Evolutionary conservation across 495 filamentous ascomycete genomes (phyloP).

Genomic region (Mycothermus thermophilus): DNA sequence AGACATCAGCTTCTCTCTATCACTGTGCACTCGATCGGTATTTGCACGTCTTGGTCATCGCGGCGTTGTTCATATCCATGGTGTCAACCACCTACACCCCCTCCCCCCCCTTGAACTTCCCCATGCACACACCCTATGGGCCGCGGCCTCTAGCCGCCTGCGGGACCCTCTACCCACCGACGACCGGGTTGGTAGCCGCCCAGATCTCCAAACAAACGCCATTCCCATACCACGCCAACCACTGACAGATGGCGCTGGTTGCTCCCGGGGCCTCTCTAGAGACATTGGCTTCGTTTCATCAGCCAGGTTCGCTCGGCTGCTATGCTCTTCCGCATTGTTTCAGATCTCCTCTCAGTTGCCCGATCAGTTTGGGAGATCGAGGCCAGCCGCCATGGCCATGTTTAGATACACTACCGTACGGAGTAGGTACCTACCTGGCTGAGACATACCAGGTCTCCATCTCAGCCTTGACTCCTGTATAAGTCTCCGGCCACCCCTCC

Average conservation of each 20-base stretch:
- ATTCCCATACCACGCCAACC: conserved; percentile 30
- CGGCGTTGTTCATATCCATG: too few relatives aligned
- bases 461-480: conserved; percentile 14
- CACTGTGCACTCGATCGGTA: too few relatives aligned
- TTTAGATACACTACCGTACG: too few relatives aligned
- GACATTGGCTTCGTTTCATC: conserved; percentile 37
- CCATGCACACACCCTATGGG: conserved; percentile 3
- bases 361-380: conserved; percentile 5
- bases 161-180: too few relatives aligned
- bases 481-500: conserved; percentile 20
- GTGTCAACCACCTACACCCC: too few relatives aligned
- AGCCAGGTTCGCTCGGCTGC: conserved; percentile 19
- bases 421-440: conserved; percentile 7
- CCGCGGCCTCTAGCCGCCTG: conserved; percentile 14
- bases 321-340: conserved; percentile 26
- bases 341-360: conserved; percentile 20
- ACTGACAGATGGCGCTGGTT: conserved; percentile 30
- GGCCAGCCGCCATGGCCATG: conserved; percentile 5
- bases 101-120: conserved; percentile 2
- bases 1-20: too few relatives aligned
- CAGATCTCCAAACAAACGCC: conserved; percentile 35
- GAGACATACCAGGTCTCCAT: conserved; percentile 12
- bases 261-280: conserved; percentile 31
- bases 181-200: too few relatives aligned
- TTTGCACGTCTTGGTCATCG: too few relatives aligned